Evolutionary conservation across 73 alveolate species (phyloP), one percentile per base, ranked within the genome.

Genomic region (Uronychia binucleata): DNA sequence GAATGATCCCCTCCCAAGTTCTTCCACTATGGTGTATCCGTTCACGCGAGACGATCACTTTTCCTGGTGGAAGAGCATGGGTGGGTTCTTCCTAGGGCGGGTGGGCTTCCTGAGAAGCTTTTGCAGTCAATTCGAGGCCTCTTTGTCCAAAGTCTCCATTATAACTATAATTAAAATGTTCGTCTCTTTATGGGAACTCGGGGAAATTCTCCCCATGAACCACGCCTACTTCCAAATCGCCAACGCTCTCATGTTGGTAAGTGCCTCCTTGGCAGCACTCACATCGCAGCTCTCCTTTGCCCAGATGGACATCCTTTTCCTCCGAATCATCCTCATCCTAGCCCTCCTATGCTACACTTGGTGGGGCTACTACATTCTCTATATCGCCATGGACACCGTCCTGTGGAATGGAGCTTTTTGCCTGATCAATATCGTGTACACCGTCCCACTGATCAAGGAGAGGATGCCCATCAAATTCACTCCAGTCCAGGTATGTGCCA

Each of bases 401-500:
- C 8, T 32, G 34, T 81, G 81, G 81, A 81, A 59, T 58, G 31
- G 57, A 0, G 34, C 59, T 58, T 67, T 81, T 26, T 59, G 46
- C 1, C 57, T 59, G 76, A 81, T 81, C 28, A 46, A 81, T 31
- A 34, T 81, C 75, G 31, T 81, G 57, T 31, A 58, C 75, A 59
- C 59, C 30, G 30, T 58, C 67, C 76, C 76, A 19, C 5, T 81
- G 28, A 31, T 81, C 67, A 81, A 81, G 31, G 46, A 81, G 34
- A 58, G 88, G 19, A 26, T 81, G 32, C 88, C 88, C 26, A 81
- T 81, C 0, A 81, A 81, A 32, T 81, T 81, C 81, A 81, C 88
- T 19, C 67, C 67, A 46, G 67, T 46, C 5, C 67, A 46, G 67
- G 67, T 46, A 46, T 11, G 19, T 11, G 5, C 67, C 67, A 46